Evolutionary conservation across 495 filamentous ascomycete species (phyloP), one percentile per base, ranked within the genome.

Genomic region (Sporormia fimetaria): DNA sequence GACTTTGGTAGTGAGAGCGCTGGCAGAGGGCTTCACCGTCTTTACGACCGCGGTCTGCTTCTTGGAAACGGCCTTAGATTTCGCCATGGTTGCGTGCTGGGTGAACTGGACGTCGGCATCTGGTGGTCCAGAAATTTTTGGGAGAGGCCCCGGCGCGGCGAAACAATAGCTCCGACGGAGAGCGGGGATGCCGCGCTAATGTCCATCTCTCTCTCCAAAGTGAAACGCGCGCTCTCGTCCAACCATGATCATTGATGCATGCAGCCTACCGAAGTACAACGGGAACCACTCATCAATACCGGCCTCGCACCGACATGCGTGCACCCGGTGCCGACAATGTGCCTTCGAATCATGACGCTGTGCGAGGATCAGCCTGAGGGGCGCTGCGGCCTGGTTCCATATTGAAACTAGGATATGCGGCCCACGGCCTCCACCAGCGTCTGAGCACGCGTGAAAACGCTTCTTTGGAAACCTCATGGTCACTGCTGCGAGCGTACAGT

Each of bases 401-500:
- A 17, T 37, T 4, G 2, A 23, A n/a, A n/a, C n/a, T n/a, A n/a
- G n/a, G n/a, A n/a, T n/a, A n/a, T n/a, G n/a, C n/a, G n/a, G n/a
- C n/a, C n/a, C n/a, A n/a, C n/a, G n/a, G n/a, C n/a, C 35, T 38
- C 21, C 37, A 37, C 33, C 30, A 35, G 31, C 22, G 37, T 44
- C 40, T 51, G 35, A 45, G 36, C 9, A 51, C 48, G 48, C 48
- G 48, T 51, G 37, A 33, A 35, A 29, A 37, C 31, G 24, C 42
- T 26, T 29, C n/a, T 24, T 37, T 32, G 12, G 41, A 4, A 22
- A 30, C 15, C 21, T 23, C 21, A 22, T 30, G 16, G 37, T n/a
- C 18, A 14, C 30, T 9, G 37, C 22, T 12, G 33, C 18, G 33
- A 33, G 25, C 29, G 14, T 25, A 33, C 15, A 33, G 3, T 29